Evolutionary conservation across 139 green algal species (phyloP).

Genomic region (Tetradesmus obliquus): DNA sequence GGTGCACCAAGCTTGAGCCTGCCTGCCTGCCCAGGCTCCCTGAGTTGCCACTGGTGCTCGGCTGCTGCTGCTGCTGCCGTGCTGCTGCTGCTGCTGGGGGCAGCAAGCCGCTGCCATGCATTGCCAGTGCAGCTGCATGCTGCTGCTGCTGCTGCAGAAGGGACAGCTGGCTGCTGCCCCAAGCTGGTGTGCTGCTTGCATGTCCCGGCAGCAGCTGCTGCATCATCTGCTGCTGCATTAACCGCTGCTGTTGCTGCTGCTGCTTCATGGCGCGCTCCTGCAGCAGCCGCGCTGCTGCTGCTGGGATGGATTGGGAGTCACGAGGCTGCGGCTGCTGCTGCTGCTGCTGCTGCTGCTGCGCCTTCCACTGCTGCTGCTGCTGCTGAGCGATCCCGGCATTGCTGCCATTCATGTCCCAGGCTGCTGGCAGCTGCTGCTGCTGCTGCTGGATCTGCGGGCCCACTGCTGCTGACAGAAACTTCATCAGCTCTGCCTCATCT

Average conservation of each 20-base stretch:
- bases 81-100: neutral
- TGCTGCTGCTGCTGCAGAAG: neutral
- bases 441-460: neutral
- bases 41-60: neutral
- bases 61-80: neutral
- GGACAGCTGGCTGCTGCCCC: neutral
- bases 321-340: neutral
- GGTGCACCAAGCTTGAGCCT: neutral
- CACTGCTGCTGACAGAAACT: neutral
- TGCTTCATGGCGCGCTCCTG: neutral
- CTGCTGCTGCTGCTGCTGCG: neutral
- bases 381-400: neutral
- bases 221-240: neutral
- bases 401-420: neutral
- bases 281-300: neutral
- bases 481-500: neutral
- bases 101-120: neutral
- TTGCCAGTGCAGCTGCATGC: neutral
- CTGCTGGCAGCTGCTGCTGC: neutral
- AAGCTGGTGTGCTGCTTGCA: neutral
- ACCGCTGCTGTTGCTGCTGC: neutral
- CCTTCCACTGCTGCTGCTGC: neutral
- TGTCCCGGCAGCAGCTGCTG: neutral
- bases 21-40: neutral
- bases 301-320: neutral